Percentiles rank a stretch among this genome's conserved stretches.
These are phyloP conservation scores for Chrysoporthe puriensis DNA, from an alignment of 2,329 filamentous ascomycete genomes.

Conservation along the genomic window DNA sequence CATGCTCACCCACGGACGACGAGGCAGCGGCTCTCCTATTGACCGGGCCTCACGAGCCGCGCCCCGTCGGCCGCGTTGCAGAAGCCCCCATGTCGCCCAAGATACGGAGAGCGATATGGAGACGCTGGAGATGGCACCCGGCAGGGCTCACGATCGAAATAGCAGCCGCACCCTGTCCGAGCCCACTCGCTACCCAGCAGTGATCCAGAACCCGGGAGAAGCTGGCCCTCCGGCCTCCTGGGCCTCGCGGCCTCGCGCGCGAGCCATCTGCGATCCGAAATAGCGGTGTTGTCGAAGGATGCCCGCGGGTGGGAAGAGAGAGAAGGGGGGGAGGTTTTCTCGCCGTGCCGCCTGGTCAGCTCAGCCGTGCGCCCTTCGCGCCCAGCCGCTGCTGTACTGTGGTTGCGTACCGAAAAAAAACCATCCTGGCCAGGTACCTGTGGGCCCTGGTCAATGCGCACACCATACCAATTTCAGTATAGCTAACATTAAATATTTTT, in stretches of 20 bases:
- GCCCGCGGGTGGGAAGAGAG: neutral
- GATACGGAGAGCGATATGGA: neutral
- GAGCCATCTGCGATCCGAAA: neutral
- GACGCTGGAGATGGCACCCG: neutral
- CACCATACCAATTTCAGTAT: too few relatives aligned
- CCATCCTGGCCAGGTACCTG: too few relatives aligned
- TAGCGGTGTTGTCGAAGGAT: constrained; percentile 3
- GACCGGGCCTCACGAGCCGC: neutral
- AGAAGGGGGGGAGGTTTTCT: neutral
- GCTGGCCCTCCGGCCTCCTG: neutral
- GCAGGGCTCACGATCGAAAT: constrained; percentile 3
- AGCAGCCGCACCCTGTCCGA: neutral
- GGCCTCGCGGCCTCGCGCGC: neutral
- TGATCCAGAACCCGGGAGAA: neutral
- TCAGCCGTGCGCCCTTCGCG: neutral
- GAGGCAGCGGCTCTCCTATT: too few relatives aligned
- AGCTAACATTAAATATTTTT: too few relatives aligned
- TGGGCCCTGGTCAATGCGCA: too few relatives aligned
- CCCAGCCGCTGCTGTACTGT: neutral
- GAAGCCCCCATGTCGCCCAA: neutral
- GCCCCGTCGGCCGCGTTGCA: neutral
- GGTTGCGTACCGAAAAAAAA: too few relatives aligned
- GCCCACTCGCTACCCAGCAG: neutral
- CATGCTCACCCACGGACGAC: neutral
- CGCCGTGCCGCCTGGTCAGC: neutral